Conservation (phyloP, 1,139 yeast genomes). For the Arxiozyma heterogenica region DNA sequence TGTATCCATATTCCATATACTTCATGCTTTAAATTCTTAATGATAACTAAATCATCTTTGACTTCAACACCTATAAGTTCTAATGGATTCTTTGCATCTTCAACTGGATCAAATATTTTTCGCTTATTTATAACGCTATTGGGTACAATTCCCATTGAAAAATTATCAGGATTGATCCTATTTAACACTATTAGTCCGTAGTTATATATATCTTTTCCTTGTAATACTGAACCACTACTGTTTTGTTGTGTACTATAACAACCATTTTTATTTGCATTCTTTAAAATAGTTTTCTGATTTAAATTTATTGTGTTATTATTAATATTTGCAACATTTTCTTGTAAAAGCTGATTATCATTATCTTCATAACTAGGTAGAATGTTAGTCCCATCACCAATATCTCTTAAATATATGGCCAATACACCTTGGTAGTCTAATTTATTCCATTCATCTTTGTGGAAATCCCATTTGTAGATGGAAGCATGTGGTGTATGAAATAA, state of each 20-base stretch:
- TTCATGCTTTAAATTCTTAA: slow-evolving; percentile 65
- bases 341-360: slow-evolving; percentile 11
- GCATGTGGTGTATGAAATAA: slow-evolving; percentile 65
- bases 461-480: slow-evolving; percentile 59
- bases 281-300: slow-evolving; percentile 1
- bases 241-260: slow-evolving; percentile 11
- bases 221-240: slow-evolving; percentile 14
- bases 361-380: slow-evolving; percentile 14
- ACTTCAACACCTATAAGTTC: slow-evolving; percentile 66
- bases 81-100: slow-evolving; percentile 34
- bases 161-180: slow-evolving; percentile 66
- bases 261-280: slow-evolving; percentile 10
- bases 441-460: slow-evolving; percentile 64
- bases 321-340: neutral
- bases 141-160: slow-evolving; percentile 70
- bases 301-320: slow-evolving; percentile 3
- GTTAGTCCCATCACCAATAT: slow-evolving; percentile 25
- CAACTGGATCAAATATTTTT: slow-evolving; percentile 36
- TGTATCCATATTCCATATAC: slow-evolving; percentile 88
- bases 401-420: slow-evolving; percentile 66
- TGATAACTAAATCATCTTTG: slow-evolving; percentile 71
- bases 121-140: slow-evolving; percentile 39
- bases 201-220: slow-evolving; percentile 44
- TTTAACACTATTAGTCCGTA: slow-evolving; percentile 75
- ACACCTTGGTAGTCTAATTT: slow-evolving; percentile 60